Base-by-base conservation (phyloP, 2,329 filamentous ascomycete species). In the Fusarium sp. region DNA sequence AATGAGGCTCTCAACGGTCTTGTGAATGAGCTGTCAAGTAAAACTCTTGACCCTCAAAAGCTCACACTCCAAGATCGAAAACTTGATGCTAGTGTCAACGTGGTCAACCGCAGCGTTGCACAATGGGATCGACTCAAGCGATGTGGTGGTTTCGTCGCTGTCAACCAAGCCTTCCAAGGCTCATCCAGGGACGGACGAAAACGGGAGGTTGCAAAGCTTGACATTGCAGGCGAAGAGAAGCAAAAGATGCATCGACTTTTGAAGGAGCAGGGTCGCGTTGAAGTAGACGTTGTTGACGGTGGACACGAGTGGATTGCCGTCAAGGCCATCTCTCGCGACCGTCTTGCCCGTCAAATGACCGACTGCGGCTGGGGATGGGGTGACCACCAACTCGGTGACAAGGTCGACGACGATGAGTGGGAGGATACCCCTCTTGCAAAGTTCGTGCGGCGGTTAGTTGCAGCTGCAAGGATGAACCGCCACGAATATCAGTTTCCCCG, bases 321-420 rank as follows among this genome's bases (percentile, higher is more conserved):
- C 51, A 79, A 80, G 33, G 76, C 78, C 9, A 72, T 83, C 2
- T 78, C 77, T 56, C 70, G 75, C 14, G 77, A 81, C 55, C 75
- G 82, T 31, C 75, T 85, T 60, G 81, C 81, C 9, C 76, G 82
- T 5, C 82, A 85, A 53, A 81, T 85, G 83, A 79, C 79, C 4
- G 83, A 84, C 53, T 78, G 78, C n/a, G 83, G 83, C 5, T 85
- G 83, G 83, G 78, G 77, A 8, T 85, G 83, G 83, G 83, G 82
- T 7, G 81, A 82, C 8, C 75, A 83, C 67, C 72, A 77, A 6
- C 65, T 74, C 6, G 79, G 79, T 1, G 79, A 82, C 3, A 57
- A 67, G 1, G 80, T 83, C 6, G 78, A 80, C 9, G 67, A 73
- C 33, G 78, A 79, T 8, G 83, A 84, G 57, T 83, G 80, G 77